phyloP scores from a whole-genome alignment of 495 filamentous ascomycete genomes.

The Penicillium diatomitis region DNA sequence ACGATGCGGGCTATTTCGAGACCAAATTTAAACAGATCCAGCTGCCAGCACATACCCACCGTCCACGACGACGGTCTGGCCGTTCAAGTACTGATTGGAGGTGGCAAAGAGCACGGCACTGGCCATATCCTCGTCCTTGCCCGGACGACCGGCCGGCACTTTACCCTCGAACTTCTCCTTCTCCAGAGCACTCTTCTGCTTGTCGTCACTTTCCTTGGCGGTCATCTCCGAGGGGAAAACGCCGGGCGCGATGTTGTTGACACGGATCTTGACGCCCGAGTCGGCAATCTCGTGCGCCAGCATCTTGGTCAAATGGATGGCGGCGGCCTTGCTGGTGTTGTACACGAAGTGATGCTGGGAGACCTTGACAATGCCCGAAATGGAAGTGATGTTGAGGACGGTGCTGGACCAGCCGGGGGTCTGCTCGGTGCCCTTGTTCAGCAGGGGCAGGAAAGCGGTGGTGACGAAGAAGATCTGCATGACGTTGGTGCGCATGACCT shows the following conservation, averaged over 20 bases:
- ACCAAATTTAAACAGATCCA: not conserved
- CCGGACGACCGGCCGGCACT: constrained; percentile 52
- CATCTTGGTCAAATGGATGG: constrained; percentile 46
- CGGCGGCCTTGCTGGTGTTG: constrained; percentile 43
- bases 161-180: constrained; percentile 51
- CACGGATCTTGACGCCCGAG: constrained; percentile 32
- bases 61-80: constrained; percentile 58
- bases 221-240: constrained; percentile 51
- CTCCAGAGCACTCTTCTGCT: constrained; percentile 56
- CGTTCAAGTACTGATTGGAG: constrained; percentile 64
- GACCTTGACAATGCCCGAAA: constrained; percentile 40
- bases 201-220: constrained; percentile 39
- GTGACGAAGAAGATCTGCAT: constrained; percentile 40
- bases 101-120: constrained; percentile 52
- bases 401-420: constrained; percentile 40
- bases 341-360: constrained; percentile 46
- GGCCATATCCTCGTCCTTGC: constrained; percentile 68
- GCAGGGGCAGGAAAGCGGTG: constrained; percentile 30
- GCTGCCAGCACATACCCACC: constrained; percentile 45
- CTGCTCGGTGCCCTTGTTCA: constrained; percentile 36
- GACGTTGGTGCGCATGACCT: constrained; percentile 40
- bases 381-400: constrained; percentile 53
- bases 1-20: too few relatives aligned
- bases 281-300: constrained; percentile 40
- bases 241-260: constrained; percentile 49